phyloP scores from a whole-genome alignment of 1,284 basidiomycete species.

The Pisolithus thermaeus region DNA sequence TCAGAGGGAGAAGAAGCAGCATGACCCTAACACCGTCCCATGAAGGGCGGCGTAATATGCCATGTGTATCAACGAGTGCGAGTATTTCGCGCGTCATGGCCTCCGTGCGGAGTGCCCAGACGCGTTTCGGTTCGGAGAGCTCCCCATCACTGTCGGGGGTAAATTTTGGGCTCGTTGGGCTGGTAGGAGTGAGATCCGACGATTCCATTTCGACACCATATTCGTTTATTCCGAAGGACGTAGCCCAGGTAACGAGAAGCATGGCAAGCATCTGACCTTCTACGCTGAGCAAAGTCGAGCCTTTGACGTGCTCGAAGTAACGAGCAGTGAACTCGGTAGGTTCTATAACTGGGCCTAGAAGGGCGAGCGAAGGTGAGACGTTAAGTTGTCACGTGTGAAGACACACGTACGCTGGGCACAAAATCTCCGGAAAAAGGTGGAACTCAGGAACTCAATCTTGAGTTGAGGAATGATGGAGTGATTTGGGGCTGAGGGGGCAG shows the following conservation, averaged over 20 bases:
- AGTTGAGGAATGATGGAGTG: slow-evolving; percentile 60
- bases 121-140: slow-evolving; percentile 17
- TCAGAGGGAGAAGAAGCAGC: slow-evolving; percentile 71
- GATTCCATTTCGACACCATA: slow-evolving; percentile 42
- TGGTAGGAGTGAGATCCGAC: slow-evolving; percentile 16
- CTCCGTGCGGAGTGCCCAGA: slow-evolving; percentile 30
- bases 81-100: slow-evolving; percentile 70
- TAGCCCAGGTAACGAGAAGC: slow-evolving; percentile 78
- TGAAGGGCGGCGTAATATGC: slow-evolving; percentile 72
- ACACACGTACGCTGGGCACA: slow-evolving; percentile 66
- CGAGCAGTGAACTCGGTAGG: slow-evolving; percentile 69
- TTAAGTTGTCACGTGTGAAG: slow-evolving; percentile 7
- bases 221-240: slow-evolving; percentile 81
- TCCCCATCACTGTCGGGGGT: slow-evolving; percentile 11
- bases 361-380: not conserved
- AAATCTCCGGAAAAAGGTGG: slow-evolving; percentile 77
- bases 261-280: slow-evolving; percentile 64
- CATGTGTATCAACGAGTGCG: slow-evolving; percentile 71
- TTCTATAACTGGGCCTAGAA: slow-evolving; percentile 64
- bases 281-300: slow-evolving; percentile 47
- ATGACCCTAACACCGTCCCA: slow-evolving; percentile 82
- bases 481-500: slow-evolving; percentile 13
- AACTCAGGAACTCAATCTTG: slow-evolving; percentile 72
- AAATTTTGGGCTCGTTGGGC: slow-evolving; percentile 11
- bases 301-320: slow-evolving; percentile 57